Conservation (phyloP, 805 yeast species). For the Wickerhamiella qilinensis region DNA sequence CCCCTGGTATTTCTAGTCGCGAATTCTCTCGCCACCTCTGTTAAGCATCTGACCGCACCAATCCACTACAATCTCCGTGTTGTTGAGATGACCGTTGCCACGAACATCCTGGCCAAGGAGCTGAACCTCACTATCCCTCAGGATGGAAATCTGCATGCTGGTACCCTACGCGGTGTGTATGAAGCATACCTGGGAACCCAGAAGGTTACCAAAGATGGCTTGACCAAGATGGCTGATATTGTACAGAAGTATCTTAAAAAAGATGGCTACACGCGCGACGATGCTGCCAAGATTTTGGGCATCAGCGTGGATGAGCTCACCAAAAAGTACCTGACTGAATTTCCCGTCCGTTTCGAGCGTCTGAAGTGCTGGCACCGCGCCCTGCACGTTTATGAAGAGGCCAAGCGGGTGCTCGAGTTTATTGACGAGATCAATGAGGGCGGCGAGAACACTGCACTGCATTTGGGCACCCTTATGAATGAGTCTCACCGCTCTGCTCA, state of each 20-base stretch:
- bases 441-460: slow-evolving; percentile 23
- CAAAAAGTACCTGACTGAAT: slow-evolving; percentile 31
- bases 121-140: slow-evolving; percentile 25
- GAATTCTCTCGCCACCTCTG: slow-evolving; percentile 44
- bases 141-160: slow-evolving; percentile 38
- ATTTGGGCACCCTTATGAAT: slow-evolving; percentile 42
- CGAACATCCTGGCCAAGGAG: slow-evolving; percentile 37
- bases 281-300: slow-evolving; percentile 31
- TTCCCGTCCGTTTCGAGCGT: slow-evolving; percentile 41
- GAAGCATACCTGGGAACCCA: slow-evolving; percentile 28
- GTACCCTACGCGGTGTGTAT: slow-evolving; percentile 50
- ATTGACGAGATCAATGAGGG: slow-evolving; percentile 25
- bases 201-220: slow-evolving; percentile 25
- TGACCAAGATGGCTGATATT: slow-evolving; percentile 27
- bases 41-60: slow-evolving; percentile 57
- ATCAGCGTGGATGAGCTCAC: slow-evolving; percentile 28
- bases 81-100: slow-evolving; percentile 56
- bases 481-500: slow-evolving; percentile 41
- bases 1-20: slow-evolving; percentile 41
- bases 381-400: slow-evolving; percentile 46
- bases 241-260: slow-evolving; percentile 28
- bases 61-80: slow-evolving; percentile 53
- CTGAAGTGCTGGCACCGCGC: slow-evolving; percentile 42
- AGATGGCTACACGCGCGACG: slow-evolving; percentile 35
- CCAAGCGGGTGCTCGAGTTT: slow-evolving; percentile 40